A percentile compares a stretch with the other conserved stretches of the same genome.
Evolutionary conservation across 805 yeast genomes (phyloP).

Genomic region (Ogataea minuta): DNA sequence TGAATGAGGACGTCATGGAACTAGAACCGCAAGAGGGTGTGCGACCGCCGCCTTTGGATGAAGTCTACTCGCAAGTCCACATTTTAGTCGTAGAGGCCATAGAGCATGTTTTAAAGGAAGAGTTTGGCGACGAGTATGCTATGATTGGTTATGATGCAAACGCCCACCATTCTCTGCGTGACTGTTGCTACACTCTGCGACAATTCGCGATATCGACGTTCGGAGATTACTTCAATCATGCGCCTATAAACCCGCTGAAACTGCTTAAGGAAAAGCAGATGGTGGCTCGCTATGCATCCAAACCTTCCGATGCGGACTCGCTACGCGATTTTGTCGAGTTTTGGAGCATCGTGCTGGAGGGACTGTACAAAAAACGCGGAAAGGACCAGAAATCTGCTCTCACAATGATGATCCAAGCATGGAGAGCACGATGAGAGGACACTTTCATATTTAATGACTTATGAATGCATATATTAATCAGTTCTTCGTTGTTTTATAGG

Average conservation of each 20-base stretch:
- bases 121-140: conserved; percentile 57
- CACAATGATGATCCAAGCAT: conserved; percentile 15
- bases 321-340: conserved; percentile 43
- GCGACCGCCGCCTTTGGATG: not conserved
- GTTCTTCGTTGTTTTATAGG: conserved; percentile 14
- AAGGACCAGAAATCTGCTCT: conserved; percentile 34
- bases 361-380: conserved; percentile 41
- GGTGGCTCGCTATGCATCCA: conserved; percentile 8
- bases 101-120: conserved; percentile 48
- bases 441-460: not conserved
- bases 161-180: conserved; percentile 36
- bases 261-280: conserved; percentile 22
- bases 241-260: conserved; percentile 20
- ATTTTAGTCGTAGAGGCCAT: conserved; percentile 44
- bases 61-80: conserved; percentile 42
- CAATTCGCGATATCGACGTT: conserved; percentile 60
- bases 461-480: not conserved
- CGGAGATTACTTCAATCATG: conserved; percentile 40
- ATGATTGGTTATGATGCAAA: conserved; percentile 47
- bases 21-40: conserved; percentile 9
- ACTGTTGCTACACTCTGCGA: conserved; percentile 42
- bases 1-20: conserved; percentile 18
- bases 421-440: conserved; percentile 13
- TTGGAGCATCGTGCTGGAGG: conserved; percentile 49
- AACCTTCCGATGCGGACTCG: conserved; percentile 32